phyloP scores from a whole-genome alignment of 176 grass and related monocot genomes.

The Carex pumila region DNA sequence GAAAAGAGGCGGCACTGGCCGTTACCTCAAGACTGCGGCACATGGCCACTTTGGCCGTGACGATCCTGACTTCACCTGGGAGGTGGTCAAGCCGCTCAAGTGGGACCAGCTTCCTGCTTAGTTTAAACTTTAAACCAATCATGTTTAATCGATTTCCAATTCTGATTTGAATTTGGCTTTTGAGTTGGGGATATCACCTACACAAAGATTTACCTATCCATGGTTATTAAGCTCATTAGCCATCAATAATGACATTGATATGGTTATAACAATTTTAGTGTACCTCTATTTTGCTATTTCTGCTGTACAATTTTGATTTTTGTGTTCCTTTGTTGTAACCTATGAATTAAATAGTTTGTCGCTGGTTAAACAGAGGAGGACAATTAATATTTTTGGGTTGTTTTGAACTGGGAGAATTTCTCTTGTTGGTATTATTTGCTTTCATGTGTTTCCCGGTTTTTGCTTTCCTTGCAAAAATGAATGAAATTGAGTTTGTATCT shows the following conservation, averaged over 20 bases:
- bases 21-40: conserved; percentile 31
- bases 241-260: background rate
- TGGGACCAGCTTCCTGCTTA: conserved; percentile 17
- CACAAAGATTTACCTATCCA: background rate
- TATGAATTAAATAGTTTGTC: background rate
- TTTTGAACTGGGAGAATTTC: background rate
- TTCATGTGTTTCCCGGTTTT: background rate
- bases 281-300: background rate
- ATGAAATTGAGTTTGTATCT: background rate
- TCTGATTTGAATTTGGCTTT: background rate
- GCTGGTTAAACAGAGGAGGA: background rate
- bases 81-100: conserved; percentile 33
- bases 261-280: background rate
- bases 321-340: background rate
- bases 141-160: background rate
- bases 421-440: background rate
- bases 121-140: background rate
- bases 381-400: background rate
- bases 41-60: conserved; percentile 43
- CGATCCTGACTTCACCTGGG: conserved; percentile 42
- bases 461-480: no score
- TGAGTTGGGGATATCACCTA: background rate
- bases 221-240: background rate
- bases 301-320: background rate
- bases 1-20: conserved; percentile 22